A percentile compares a stretch with the other conserved stretches of the same genome.
These are phyloP conservation scores for Trichoderma citrinoviride DNA, from an alignment of 2,329 filamentous ascomycete species.

Conservation along the genomic window DNA sequence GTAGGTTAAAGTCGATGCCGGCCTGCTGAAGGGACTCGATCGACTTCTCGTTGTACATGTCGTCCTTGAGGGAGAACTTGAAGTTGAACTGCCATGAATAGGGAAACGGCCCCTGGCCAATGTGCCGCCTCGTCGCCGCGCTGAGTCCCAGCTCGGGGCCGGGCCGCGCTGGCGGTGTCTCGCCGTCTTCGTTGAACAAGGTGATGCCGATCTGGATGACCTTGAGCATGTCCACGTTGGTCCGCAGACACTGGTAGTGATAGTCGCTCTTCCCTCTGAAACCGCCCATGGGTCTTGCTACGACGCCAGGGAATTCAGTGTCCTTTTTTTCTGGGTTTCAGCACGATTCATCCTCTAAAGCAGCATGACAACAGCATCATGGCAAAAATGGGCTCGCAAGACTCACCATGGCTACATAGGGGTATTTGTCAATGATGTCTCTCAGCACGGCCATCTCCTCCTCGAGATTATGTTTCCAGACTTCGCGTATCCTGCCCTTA, in stretches of 20 bases:
- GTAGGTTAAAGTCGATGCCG: constrained; percentile 84
- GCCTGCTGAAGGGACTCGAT: constrained; percentile 87
- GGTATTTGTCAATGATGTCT: constrained; percentile 82
- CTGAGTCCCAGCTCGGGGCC: constrained; percentile 43
- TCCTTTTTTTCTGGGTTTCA: constrained; percentile 56
- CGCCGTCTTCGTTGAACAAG: constrained; percentile 85
- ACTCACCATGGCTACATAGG: constrained; percentile 95
- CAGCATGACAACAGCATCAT: not conserved
- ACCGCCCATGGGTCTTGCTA: constrained; percentile 89
- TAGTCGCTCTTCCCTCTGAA: constrained; percentile 97
- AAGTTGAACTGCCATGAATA: constrained; percentile 99
- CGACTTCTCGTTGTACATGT: constrained; percentile 97
- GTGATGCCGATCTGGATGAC: constrained; percentile 97
- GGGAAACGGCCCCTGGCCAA: constrained; percentile 57
- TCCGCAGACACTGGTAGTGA: constrained; percentile 95
- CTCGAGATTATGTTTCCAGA: constrained; percentile 88
- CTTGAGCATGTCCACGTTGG: constrained; percentile 95
- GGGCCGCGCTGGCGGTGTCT: constrained; percentile 73
- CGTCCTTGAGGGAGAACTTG: constrained; percentile 86
- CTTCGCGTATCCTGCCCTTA: constrained; percentile 85
- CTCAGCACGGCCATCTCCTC: constrained; percentile 87
- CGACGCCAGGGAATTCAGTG: constrained; percentile 97
- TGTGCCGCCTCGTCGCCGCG: constrained; percentile 40
- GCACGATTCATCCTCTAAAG: not conserved
- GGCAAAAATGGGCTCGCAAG: not conserved